phyloP scores from a whole-genome alignment of 2,329 filamentous ascomycete genomes.

The Colletotrichum viniferum region DNA sequence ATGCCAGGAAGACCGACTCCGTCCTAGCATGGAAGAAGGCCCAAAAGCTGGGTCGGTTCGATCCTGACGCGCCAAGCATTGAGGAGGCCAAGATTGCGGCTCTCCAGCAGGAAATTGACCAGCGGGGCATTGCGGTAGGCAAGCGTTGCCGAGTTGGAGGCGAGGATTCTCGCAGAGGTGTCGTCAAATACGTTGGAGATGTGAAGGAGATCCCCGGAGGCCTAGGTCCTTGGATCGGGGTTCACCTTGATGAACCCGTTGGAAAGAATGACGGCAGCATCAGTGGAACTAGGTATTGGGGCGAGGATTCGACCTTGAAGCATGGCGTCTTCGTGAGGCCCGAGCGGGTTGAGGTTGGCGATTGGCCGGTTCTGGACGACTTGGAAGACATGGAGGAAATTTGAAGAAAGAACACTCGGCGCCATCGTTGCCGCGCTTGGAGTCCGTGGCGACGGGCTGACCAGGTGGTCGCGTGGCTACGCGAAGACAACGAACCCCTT shows the following conservation, averaged over 20 bases:
- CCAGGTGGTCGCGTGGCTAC: not conserved
- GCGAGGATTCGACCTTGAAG: conserved; percentile 65
- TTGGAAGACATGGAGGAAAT: conserved; percentile 81
- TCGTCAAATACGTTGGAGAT: conserved; percentile 73
- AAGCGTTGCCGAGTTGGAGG: conserved; percentile 69
- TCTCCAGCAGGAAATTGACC: conserved; percentile 71
- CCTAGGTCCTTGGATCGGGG: conserved; percentile 72
- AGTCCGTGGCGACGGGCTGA: not conserved
- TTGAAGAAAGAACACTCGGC: conserved; percentile 30
- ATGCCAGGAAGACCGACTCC: conserved; percentile 84
- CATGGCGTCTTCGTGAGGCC: conserved; percentile 80
- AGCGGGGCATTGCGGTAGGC: conserved; percentile 68
- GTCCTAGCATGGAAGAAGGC: conserved; percentile 95
- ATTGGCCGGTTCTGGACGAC: conserved; percentile 73
- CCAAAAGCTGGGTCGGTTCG: conserved; percentile 96
- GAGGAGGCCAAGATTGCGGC: conserved; percentile 75
- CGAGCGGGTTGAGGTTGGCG: conserved; percentile 77
- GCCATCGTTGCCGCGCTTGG: not conserved
- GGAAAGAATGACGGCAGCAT: conserved; percentile 85
- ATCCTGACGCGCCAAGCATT: conserved; percentile 78
- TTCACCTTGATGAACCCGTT: conserved; percentile 78
- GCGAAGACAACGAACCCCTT: not conserved
- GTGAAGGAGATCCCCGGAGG: conserved; percentile 75
- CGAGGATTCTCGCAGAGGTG: conserved; percentile 72
- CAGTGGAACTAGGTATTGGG: conserved; percentile 71